phyloP scores from a whole-genome alignment of 805 yeast species.

The Soucietia sequanensis region DNA sequence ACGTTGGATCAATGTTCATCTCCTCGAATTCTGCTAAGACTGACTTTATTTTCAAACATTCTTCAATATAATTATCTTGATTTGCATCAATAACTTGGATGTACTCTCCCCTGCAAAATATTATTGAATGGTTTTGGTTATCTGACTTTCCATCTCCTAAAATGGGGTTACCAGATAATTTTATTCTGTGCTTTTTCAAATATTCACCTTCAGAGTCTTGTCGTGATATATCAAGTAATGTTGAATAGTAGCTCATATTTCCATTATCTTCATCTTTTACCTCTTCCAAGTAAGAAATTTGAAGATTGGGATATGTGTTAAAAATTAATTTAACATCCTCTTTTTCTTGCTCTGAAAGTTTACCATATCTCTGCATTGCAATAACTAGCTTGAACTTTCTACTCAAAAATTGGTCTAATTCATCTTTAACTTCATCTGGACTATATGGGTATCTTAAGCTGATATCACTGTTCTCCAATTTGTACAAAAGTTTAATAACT shows the following conservation, averaged over 20 bases:
- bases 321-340: conserved; percentile 67
- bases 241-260: conserved; percentile 58
- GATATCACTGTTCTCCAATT: conserved; percentile 62
- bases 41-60: conserved; percentile 85
- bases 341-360: conserved; percentile 62
- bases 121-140: conserved; percentile 85
- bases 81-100: conserved; percentile 95
- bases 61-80: conserved; percentile 93
- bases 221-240: conserved; percentile 38
- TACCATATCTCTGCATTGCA: conserved; percentile 82
- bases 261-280: conserved; percentile 41
- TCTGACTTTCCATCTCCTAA: conserved; percentile 96
- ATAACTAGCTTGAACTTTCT: conserved; percentile 79
- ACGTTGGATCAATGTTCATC: conserved; percentile 51
- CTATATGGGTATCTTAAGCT: conserved; percentile 20
- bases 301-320: conserved; percentile 68
- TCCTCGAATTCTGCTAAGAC: conserved; percentile 92
- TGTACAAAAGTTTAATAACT: conserved; percentile 68
- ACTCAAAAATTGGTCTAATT: conserved; percentile 48
- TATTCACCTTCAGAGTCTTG: conserved; percentile 56
- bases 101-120: conserved; percentile 90
- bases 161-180: conserved; percentile 89
- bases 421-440: conserved; percentile 15
- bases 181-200: conserved; percentile 51
- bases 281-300: conserved; percentile 54